phyloP scores from a whole-genome alignment of 352 stramenopile species.

The Globisporangium nagaii region DNA sequence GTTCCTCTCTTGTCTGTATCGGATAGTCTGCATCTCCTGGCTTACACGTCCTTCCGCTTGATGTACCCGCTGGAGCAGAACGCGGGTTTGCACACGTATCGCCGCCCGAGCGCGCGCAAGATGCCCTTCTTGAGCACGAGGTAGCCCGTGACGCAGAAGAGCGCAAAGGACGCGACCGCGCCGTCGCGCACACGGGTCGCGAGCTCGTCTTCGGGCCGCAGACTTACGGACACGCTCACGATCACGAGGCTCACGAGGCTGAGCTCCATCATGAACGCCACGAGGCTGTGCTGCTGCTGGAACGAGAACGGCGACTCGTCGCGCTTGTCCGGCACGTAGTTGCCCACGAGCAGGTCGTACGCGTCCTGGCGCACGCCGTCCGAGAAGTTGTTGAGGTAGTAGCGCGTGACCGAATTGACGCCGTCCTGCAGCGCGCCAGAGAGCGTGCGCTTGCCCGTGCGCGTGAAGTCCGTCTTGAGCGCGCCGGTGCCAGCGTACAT shows the following conservation, averaged over 20 bases:
- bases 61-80: constrained; percentile 87
- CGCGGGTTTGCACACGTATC: constrained; percentile 82
- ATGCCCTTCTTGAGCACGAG: constrained; percentile 81
- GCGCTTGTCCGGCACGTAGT: constrained; percentile 66
- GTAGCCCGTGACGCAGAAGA: constrained; percentile 50
- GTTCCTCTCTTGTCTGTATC: too few relatives aligned
- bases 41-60: constrained; percentile 49
- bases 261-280: constrained; percentile 57
- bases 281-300: constrained; percentile 77
- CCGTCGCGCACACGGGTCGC: constrained; percentile 57
- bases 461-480: constrained; percentile 94
- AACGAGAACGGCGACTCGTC: constrained; percentile 78
- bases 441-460: constrained; percentile 91
- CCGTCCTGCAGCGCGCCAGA: constrained; percentile 91
- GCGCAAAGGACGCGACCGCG: constrained; percentile 34
- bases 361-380: constrained; percentile 92
- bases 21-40: too few relatives aligned
- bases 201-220: constrained; percentile 54
- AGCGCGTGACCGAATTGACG: constrained; percentile 91
- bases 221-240: constrained; percentile 57
- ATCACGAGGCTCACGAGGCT: constrained; percentile 39
- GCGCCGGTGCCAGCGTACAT: constrained; percentile 93
- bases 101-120: constrained; percentile 66
- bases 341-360: constrained; percentile 88
- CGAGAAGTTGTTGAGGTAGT: constrained; percentile 96